Percentiles rank a stretch among this genome's conserved stretches.
Evolutionary conservation across 1,284 basidiomycete species (phyloP).

Genomic region (Moniliella sp.): DNA sequence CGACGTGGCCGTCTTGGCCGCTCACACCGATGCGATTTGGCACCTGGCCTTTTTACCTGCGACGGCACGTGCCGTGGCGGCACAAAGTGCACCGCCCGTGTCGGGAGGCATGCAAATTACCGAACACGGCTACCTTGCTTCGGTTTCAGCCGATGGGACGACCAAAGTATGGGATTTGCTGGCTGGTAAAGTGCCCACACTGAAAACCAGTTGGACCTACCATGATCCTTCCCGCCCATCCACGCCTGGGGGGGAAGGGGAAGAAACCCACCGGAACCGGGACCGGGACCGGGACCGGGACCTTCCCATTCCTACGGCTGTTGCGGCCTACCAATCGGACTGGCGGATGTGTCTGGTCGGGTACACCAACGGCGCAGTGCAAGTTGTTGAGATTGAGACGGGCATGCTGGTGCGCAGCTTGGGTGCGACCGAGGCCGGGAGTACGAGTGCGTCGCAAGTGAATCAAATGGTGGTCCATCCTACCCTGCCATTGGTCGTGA

Average conservation of each 20-base stretch:
- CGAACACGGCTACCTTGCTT: slow-evolving; percentile 23
- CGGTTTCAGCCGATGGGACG: slow-evolving; percentile 67
- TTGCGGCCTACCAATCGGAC: slow-evolving; percentile 50
- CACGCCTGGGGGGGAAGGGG: slow-evolving; percentile 20
- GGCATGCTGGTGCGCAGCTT: too few relatives aligned
- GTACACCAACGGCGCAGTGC: slow-evolving; percentile 66
- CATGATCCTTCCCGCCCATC: too few relatives aligned
- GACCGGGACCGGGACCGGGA: slow-evolving; percentile 9
- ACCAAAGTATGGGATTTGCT: slow-evolving; percentile 67
- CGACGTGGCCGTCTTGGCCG: slow-evolving; percentile 57
- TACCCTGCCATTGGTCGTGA: slow-evolving; percentile 63
- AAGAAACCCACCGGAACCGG: too few relatives aligned
- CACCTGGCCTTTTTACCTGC: slow-evolving; percentile 50
- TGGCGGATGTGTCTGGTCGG: slow-evolving; percentile 44
- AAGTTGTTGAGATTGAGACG: slow-evolving; percentile 66
- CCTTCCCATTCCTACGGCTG: slow-evolving; percentile 48
- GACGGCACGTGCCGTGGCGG: too few relatives aligned
- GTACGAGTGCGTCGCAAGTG: slow-evolving; percentile 53
- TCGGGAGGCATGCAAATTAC: not conserved
- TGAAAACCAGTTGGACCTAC: slow-evolving; percentile 55
- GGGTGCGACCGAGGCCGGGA: too few relatives aligned
- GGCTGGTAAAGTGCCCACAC: not conserved
- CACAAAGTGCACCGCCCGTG: too few relatives aligned
- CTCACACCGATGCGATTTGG: slow-evolving; percentile 86
- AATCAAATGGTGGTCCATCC: slow-evolving; percentile 78